phyloP scores from a whole-genome alignment of 1,284 basidiomycete genomes.

The Laetiporus sulphureus region DNA sequence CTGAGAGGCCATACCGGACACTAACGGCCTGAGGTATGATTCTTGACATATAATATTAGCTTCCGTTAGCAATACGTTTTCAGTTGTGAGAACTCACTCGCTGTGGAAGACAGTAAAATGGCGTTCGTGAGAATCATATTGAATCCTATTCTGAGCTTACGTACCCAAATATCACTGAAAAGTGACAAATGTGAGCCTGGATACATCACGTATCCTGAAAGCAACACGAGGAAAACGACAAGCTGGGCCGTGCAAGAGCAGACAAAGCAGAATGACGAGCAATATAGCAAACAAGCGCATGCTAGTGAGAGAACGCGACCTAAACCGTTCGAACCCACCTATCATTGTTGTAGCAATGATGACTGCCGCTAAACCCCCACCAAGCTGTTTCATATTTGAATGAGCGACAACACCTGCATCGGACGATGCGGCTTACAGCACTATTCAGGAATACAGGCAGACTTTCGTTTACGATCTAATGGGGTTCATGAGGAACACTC shows the following conservation, averaged over 20 bases:
- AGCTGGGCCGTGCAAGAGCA: background rate
- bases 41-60: constrained; percentile 27
- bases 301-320: background rate
- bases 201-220: too few species aligned
- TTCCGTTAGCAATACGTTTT: background rate
- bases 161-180: constrained; percentile 75
- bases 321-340: constrained; percentile 36
- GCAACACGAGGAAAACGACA: too few species aligned
- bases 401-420: too few species aligned
- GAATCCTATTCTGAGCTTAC: too few species aligned
- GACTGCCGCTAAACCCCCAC: constrained; percentile 81
- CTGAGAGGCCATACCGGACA: constrained; percentile 84
- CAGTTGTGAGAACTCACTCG: constrained; percentile 31
- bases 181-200: background rate
- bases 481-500: background rate
- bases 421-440: constrained; percentile 71
- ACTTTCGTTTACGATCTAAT: constrained; percentile 83
- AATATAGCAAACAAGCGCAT: background rate
- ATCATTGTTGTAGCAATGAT: constrained; percentile 81
- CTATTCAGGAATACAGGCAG: constrained; percentile 92
- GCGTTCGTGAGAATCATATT: too few species aligned
- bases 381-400: too few species aligned
- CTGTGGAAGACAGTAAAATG: too few species aligned
- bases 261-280: background rate
- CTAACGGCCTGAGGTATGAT: constrained; percentile 88